Percentiles rank a stretch among this genome's conserved stretches.
These are phyloP conservation scores for Suhomyces prunicola DNA, from an alignment of 805 yeast species.

Conservation along the genomic window DNA sequence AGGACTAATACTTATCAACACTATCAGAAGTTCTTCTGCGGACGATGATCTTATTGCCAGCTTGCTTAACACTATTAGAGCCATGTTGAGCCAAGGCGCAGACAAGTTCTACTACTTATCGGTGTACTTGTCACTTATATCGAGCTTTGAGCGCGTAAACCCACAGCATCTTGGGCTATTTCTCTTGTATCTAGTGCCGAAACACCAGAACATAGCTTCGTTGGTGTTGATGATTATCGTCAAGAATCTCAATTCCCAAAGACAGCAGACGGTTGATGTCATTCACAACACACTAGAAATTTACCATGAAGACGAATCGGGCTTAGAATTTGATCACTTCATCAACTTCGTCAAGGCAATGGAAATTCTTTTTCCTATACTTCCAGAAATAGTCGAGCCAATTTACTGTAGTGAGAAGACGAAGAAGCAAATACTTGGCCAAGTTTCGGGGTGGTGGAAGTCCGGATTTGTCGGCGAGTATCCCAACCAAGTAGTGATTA, in stretches of 20 bases:
- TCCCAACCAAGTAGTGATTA: constrained; percentile 4
- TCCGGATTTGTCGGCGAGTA: background rate
- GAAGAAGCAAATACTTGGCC: constrained; percentile 12
- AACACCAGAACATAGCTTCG: constrained; percentile 12
- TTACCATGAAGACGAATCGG: constrained; percentile 11
- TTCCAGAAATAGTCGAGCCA: constrained; percentile 20
- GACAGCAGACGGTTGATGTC: constrained; percentile 11
- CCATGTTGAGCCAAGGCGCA: background rate
- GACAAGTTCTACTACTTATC: constrained; percentile 10
- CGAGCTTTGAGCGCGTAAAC: constrained; percentile 16
- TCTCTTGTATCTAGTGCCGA: constrained; percentile 16
- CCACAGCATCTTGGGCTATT: constrained; percentile 21
- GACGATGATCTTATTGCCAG: constrained; percentile 2
- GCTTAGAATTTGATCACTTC: constrained; percentile 10
- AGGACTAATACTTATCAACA: constrained; percentile 14
- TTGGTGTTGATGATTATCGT: constrained; percentile 20
- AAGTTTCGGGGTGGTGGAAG: background rate
- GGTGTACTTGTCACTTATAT: constrained; percentile 17
- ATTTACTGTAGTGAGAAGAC: constrained; percentile 21
- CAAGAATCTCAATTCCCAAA: constrained; percentile 16
- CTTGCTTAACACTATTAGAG: constrained; percentile 7
- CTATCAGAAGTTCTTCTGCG: background rate
- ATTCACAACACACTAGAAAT: constrained; percentile 23
- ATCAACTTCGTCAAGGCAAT: constrained; percentile 19
- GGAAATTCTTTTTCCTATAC: constrained; percentile 25